These are phyloP conservation scores for Aphanomyces cochlioides DNA, from an alignment of 352 stramenopile species.

Conservation along the genomic window DNA sequence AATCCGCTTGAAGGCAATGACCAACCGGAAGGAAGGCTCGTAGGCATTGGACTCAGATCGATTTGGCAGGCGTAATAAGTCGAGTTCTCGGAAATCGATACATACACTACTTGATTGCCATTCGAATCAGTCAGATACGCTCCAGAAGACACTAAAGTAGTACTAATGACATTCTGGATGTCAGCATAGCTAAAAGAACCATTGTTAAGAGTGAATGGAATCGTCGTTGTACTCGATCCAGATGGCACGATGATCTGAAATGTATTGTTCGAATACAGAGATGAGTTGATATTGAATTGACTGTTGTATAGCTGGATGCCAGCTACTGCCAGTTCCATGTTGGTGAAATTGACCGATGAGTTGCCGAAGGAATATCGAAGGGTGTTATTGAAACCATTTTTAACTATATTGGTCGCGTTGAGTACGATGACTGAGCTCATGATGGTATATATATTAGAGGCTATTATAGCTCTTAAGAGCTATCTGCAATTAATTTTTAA, in stretches of 20 bases:
- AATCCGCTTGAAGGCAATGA: slow-evolving; percentile 32
- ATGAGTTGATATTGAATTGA: slow-evolving; percentile 35
- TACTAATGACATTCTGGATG: slow-evolving; percentile 33
- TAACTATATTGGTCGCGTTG: too few relatives aligned
- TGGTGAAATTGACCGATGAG: slow-evolving; percentile 29
- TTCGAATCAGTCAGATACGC: slow-evolving; percentile 34
- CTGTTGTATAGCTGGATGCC: slow-evolving; percentile 34
- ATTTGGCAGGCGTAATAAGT: slow-evolving; percentile 34
- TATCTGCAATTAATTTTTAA: too few relatives aligned
- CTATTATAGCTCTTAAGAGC: too few relatives aligned
- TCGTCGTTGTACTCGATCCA: slow-evolving; percentile 21
- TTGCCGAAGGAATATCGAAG: slow-evolving; percentile 24
- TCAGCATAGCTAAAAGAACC: slow-evolving; percentile 33
- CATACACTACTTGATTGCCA: slow-evolving; percentile 31
- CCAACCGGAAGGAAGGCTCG: slow-evolving; percentile 23
- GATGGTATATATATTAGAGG: too few relatives aligned
- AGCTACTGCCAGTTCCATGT: slow-evolving; percentile 30
- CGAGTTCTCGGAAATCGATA: slow-evolving; percentile 31
- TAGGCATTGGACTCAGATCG: slow-evolving; percentile 27
- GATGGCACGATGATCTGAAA: slow-evolving; percentile 33
- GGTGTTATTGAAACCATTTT: slow-evolving; percentile 34
- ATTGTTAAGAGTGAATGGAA: slow-evolving; percentile 30
- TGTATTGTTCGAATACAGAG: slow-evolving; percentile 30
- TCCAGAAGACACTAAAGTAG: slow-evolving; percentile 25
- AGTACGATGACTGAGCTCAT: slow-evolving; percentile 17